Evolutionary conservation across 768 basidiomycete species (phyloP).

Genomic region (Tubosaeta brunneosetosa): DNA sequence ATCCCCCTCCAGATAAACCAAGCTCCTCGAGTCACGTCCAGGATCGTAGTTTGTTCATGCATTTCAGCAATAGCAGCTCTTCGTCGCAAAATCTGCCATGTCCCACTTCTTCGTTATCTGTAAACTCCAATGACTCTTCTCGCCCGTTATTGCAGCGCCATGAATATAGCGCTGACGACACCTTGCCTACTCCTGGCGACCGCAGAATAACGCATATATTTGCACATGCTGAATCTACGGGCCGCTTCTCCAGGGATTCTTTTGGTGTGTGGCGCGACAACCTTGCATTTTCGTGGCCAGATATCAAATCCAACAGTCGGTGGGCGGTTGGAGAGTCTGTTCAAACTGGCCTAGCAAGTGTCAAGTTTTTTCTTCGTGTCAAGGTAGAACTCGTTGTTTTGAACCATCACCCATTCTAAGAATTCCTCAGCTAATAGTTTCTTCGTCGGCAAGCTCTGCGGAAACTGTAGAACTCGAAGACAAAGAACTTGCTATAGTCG

Average conservation of each 20-base stretch:
- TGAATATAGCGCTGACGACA: conserved; percentile 12
- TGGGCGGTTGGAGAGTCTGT: conserved; percentile 83
- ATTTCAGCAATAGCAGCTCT: conserved; percentile 5
- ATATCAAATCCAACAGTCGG: conserved; percentile 58
- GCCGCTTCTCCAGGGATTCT: conserved; percentile 50
- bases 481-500: conserved; percentile 60
- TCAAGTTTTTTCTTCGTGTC: conserved; percentile 66
- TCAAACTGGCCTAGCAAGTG: conserved; percentile 55
- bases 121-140: conserved; percentile 22
- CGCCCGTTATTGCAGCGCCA: conserved; percentile 23
- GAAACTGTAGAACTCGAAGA: conserved; percentile 69
- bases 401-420: conserved; percentile 11
- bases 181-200: conserved; percentile 8
- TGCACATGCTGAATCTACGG: conserved; percentile 55
- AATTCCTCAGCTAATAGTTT: conserved; percentile 42
- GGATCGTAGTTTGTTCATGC: conserved; percentile 13
- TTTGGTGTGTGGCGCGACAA: conserved; percentile 61
- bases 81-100: conserved; percentile 20
- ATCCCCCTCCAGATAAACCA: conserved; percentile 19
- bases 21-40: conserved; percentile 26
- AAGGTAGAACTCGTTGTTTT: conserved; percentile 45
- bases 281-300: conserved; percentile 69
- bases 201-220: conserved; percentile 47
- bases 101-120: conserved; percentile 19
- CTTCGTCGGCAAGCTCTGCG: conserved; percentile 41